Conservation (phyloP, 2,329 filamentous ascomycete species). For the Paracamarosporium sp. region DNA sequence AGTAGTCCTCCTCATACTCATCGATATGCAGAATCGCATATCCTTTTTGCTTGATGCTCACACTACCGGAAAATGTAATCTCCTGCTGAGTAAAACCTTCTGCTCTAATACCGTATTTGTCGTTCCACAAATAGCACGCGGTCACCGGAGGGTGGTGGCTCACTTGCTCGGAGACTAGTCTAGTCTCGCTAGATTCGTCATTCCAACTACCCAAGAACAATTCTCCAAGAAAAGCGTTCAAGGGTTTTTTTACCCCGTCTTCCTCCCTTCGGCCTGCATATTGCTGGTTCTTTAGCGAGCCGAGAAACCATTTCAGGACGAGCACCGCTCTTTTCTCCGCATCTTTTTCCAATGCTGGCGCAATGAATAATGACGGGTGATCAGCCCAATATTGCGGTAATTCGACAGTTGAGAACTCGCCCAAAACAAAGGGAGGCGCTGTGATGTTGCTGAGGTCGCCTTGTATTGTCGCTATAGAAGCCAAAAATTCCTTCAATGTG, state of each 20-base stretch:
- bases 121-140: conserved; percentile 56
- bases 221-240: conserved; percentile 60
- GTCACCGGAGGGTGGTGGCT: conserved; percentile 56
- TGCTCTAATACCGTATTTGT: conserved; percentile 50
- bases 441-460: conserved; percentile 56
- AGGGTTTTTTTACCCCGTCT: conserved; percentile 57
- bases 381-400: conserved; percentile 57
- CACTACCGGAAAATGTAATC: conserved; percentile 53
- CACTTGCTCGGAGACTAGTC: conserved; percentile 54
- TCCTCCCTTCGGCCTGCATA: conserved; percentile 52
- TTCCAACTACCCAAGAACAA: conserved; percentile 50
- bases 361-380: conserved; percentile 54
- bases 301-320: conserved; percentile 58
- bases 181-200: conserved; percentile 45
- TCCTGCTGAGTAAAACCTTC: conserved; percentile 56
- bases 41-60: conserved; percentile 56
- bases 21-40: conserved; percentile 54
- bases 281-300: conserved; percentile 55
- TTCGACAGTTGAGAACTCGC: conserved; percentile 53
- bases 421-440: conserved; percentile 55
- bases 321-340: conserved; percentile 51
- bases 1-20: conserved; percentile 52
- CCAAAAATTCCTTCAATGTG: conserved; percentile 40
- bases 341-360: conserved; percentile 50
- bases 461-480: conserved; percentile 53